Conservation (phyloP, 805 yeast species). For the Isabelozyma pseudorhagii region DNA sequence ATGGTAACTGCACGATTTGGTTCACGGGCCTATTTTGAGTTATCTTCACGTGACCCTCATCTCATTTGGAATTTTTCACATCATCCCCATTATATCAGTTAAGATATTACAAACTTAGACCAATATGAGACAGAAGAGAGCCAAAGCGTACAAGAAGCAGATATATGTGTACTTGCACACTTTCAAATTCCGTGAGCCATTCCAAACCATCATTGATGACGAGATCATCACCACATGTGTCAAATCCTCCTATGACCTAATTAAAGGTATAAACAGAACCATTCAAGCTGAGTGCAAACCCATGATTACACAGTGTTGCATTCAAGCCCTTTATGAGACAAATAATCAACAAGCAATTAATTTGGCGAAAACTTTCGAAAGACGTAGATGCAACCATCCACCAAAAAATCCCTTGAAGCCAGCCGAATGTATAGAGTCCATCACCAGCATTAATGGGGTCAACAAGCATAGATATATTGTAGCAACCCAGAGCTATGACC, state of each 20-base stretch:
- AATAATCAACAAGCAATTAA: conserved; percentile 75
- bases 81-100: background rate
- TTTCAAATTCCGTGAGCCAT: conserved; percentile 91
- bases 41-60: background rate
- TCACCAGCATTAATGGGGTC: conserved; percentile 66
- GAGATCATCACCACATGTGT: conserved; percentile 66
- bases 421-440: conserved; percentile 69
- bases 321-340: conserved; percentile 75
- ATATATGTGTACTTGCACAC: conserved; percentile 81
- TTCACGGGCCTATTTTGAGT: background rate
- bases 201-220: conserved; percentile 85
- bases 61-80: background rate
- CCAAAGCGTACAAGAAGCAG: conserved; percentile 90
- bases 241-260: conserved; percentile 69
- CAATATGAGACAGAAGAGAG: conserved; percentile 91
- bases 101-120: background rate
- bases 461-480: conserved; percentile 91
- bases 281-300: conserved; percentile 83
- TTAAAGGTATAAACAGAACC: conserved; percentile 76
- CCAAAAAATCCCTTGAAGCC: conserved; percentile 61
- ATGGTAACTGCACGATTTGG: background rate
- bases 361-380: conserved; percentile 77
- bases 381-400: conserved; percentile 89
- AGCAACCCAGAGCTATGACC: conserved; percentile 73
- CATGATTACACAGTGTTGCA: conserved; percentile 93